A percentile compares a stretch with the other conserved stretches of the same genome.
Evolutionary conservation across 441 rosid species (phyloP).

Genomic region (Geranium incanum): DNA sequence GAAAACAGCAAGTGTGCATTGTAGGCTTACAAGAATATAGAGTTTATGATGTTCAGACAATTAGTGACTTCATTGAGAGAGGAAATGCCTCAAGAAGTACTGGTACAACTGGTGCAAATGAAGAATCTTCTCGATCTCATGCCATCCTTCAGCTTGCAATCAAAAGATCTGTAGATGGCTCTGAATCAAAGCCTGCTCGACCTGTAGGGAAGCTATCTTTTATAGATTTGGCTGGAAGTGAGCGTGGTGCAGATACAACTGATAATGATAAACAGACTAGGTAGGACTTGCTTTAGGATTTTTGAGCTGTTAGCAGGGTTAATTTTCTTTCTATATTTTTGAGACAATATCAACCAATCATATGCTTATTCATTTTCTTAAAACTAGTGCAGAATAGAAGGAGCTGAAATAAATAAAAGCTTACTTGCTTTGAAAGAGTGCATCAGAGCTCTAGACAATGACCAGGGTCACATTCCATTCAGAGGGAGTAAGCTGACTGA

Average conservation of each 20-base stretch:
- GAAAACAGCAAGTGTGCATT: conserved; percentile 97
- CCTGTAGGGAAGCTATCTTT: conserved; percentile 92
- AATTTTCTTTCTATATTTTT: background rate
- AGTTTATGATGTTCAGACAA: conserved; percentile 83
- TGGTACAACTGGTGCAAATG: conserved; percentile 97
- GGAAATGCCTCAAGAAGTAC: conserved; percentile 84
- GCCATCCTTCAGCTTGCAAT: conserved; percentile 95
- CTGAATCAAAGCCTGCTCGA: conserved; percentile 68
- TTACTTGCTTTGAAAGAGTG: conserved; percentile 95
- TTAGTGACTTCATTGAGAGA: conserved; percentile 85
- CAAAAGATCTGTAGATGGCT: conserved; percentile 72
- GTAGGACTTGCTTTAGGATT: conserved; percentile 27
- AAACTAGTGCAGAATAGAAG: conserved; percentile 67
- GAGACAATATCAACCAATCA: background rate
- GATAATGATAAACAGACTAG: conserved; percentile 96
- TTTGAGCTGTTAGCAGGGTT: background rate
- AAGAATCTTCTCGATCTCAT: conserved; percentile 98
- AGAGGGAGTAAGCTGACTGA: conserved; percentile 97
- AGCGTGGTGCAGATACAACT: conserved; percentile 98
- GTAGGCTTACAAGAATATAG: conserved; percentile 90
- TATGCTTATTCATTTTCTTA: no score
- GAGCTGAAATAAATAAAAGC: conserved; percentile 97
- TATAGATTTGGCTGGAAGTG: conserved; percentile 98
- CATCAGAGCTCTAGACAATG: conserved; percentile 96
- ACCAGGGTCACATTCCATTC: conserved; percentile 96